phyloP scores from a whole-genome alignment of 2,329 filamentous ascomycete species.

The Ilyonectria robusta region DNA sequence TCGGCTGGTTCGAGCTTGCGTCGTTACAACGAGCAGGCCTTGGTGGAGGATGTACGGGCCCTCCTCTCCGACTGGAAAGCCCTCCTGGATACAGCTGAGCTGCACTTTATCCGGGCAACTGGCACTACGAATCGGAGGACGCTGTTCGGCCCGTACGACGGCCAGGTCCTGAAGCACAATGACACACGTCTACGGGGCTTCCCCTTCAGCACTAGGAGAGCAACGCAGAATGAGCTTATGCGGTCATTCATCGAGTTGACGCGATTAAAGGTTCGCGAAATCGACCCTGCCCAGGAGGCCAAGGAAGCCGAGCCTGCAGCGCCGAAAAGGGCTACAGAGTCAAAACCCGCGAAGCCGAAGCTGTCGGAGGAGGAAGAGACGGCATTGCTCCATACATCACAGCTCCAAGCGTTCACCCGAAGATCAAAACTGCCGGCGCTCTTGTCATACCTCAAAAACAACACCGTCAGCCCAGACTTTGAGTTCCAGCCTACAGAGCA shows the following conservation, averaged over 20 bases:
- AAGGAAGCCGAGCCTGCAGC: slow-evolving; percentile 58
- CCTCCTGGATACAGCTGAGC: slow-evolving; percentile 85
- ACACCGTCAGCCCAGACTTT: slow-evolving; percentile 80
- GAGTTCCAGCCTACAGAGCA: slow-evolving; percentile 79
- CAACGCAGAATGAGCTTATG: slow-evolving; percentile 96
- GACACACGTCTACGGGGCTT: slow-evolving; percentile 88
- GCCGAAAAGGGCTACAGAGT: slow-evolving; percentile 53
- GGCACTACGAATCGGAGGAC: slow-evolving; percentile 89
- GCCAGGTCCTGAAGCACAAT: slow-evolving; percentile 83
- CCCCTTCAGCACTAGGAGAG: slow-evolving; percentile 91
- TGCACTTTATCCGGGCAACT: slow-evolving; percentile 91
- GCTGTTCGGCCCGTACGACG: slow-evolving; percentile 92
- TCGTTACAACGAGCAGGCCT: slow-evolving; percentile 92
- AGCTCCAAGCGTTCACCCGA: slow-evolving; percentile 89
- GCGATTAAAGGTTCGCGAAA: slow-evolving; percentile 84
- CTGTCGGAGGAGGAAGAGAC: slow-evolving; percentile 87
- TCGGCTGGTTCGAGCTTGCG: slow-evolving; percentile 92
- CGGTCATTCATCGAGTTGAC: slow-evolving; percentile 95
- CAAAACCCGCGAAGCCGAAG: slow-evolving; percentile 73
- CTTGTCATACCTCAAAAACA: slow-evolving; percentile 85
- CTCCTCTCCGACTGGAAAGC: slow-evolving; percentile 88
- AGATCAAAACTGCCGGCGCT: slow-evolving; percentile 92
- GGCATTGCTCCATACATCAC: slow-evolving; percentile 85
- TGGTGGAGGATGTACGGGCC: slow-evolving; percentile 88
- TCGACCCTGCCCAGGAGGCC: slow-evolving; percentile 75